Conservation (phyloP, 148 eudicot genomes). For the Pharnaceum exiguum region DNA sequence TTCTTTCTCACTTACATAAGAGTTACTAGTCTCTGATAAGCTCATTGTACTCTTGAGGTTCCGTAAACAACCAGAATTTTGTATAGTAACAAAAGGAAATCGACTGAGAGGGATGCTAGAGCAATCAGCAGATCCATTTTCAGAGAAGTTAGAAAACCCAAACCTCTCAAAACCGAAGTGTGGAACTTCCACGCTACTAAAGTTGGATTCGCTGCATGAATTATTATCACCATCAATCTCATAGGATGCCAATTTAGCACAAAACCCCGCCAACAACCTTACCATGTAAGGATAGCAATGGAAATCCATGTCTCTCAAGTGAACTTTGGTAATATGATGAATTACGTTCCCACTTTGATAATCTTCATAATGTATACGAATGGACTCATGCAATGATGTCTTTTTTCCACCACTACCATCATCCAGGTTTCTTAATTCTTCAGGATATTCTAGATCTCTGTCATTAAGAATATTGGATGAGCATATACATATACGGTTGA, state of each 20-base stretch:
- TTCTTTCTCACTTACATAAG: constrained; percentile 26
- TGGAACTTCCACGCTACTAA: constrained; percentile 22
- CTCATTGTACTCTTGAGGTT: constrained; percentile 32
- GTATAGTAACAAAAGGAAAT: constrained; percentile 55
- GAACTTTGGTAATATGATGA: constrained; percentile 26
- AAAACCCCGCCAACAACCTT: constrained; percentile 43
- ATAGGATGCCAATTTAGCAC: constrained; percentile 31
- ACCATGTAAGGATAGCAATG: constrained; percentile 77
- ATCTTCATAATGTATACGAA: constrained; percentile 43
- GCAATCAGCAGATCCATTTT: constrained; percentile 41
- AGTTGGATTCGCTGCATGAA: constrained; percentile 21
- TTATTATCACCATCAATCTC: constrained; percentile 26
- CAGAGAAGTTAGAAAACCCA: constrained; percentile 54
- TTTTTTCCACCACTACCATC: constrained; percentile 19
- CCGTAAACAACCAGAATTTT: constrained; percentile 34
- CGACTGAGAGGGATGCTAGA: constrained; percentile 39
- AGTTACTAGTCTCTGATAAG: constrained; percentile 40
- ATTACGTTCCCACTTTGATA: constrained; percentile 14
- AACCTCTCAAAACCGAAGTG: constrained; percentile 34
- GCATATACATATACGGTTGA: constrained; percentile 36
- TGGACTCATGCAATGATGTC: constrained; percentile 30
- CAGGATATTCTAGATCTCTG: constrained; percentile 12
- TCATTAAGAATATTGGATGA: constrained; percentile 27
- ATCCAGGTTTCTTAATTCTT: constrained; percentile 12
- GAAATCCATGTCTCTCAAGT: constrained; percentile 47